These are phyloP conservation scores for Cryptosporidium bovis DNA, from an alignment of 169 alveolate genomes.

Conservation along the genomic window DNA sequence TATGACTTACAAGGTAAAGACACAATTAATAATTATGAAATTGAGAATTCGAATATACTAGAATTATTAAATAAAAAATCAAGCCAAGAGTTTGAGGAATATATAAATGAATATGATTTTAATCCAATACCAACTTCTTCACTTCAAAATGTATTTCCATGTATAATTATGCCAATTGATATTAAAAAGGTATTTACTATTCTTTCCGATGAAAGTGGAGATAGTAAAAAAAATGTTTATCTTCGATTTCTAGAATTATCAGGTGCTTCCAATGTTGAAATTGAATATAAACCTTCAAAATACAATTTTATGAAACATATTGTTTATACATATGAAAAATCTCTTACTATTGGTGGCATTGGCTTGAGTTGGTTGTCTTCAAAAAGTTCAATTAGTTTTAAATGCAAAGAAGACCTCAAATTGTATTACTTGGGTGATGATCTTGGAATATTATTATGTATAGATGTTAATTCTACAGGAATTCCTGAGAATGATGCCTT, in stretches of 20 bases:
- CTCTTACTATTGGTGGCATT: constrained; percentile 35
- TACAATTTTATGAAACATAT: constrained; percentile 32
- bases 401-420: constrained; percentile 33
- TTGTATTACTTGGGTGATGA: constrained; percentile 52
- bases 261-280: constrained; percentile 52
- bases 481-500: constrained; percentile 72
- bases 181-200: constrained; percentile 10
- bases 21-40: constrained; percentile 6
- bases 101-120: constrained; percentile 33
- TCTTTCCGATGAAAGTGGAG: constrained; percentile 16
- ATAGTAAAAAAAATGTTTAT: constrained; percentile 34
- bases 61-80: constrained; percentile 23
- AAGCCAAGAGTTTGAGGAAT: constrained; percentile 51
- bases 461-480: constrained; percentile 60
- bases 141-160: constrained; percentile 44
- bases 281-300: constrained; percentile 34
- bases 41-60: constrained; percentile 7
- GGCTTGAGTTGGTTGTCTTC: constrained; percentile 64
- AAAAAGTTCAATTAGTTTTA: constrained; percentile 2
- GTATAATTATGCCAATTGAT: constrained; percentile 35
- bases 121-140: constrained; percentile 57
- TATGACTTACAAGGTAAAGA: constrained; percentile 27
- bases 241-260: constrained; percentile 30
- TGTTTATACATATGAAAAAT: constrained; percentile 41
- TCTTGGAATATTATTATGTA: constrained; percentile 42